phyloP scores from a whole-genome alignment of 2,329 filamentous ascomycete genomes.

The Blumeria hordei region DNA sequence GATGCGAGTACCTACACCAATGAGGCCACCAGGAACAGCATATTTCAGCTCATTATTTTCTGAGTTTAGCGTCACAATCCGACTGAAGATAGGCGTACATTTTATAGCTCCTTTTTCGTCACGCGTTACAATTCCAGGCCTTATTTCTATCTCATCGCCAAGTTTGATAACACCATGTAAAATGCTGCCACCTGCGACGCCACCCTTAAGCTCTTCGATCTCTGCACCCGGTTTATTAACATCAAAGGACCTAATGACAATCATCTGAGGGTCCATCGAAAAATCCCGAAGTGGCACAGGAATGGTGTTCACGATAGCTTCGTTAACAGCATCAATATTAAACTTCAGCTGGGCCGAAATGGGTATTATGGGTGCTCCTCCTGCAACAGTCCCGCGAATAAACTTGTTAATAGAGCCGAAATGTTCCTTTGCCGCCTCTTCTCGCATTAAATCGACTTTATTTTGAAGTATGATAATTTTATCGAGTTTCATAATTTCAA shows the following conservation, averaged over 20 bases:
- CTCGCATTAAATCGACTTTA: conserved; percentile 96
- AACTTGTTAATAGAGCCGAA: conserved; percentile 97
- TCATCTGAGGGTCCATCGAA: conserved; percentile 84
- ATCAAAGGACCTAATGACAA: conserved; percentile 96
- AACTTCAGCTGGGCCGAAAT: conserved; percentile 97
- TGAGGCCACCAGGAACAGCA: conserved; percentile 87
- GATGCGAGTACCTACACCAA: conserved; percentile 92
- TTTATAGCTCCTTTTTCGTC: conserved; percentile 84
- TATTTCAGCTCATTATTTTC: conserved; percentile 98
- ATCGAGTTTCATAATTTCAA: conserved; percentile 99
- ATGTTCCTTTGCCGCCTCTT: conserved; percentile 81
- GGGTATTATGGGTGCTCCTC: conserved; percentile 83
- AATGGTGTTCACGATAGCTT: conserved; percentile 86
- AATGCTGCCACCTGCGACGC: conserved; percentile 93
- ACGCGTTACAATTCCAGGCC: conserved; percentile 92
- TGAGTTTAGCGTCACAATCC: conserved; percentile 84
- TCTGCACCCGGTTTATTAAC: conserved; percentile 99
- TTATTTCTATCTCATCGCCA: conserved; percentile 93
- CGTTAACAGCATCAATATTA: conserved; percentile 97
- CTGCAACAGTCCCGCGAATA: conserved; percentile 89
- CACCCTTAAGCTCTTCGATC: conserved; percentile 94
- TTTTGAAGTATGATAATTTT: conserved; percentile 99
- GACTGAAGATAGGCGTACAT: conserved; percentile 91
- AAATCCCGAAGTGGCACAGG: conserved; percentile 84
- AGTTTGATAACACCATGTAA: conserved; percentile 91